Evolutionary conservation across 1,284 basidiomycete genomes (phyloP), one percentile per base, ranked within the genome.

Genomic region (Tilletia walkeri): DNA sequence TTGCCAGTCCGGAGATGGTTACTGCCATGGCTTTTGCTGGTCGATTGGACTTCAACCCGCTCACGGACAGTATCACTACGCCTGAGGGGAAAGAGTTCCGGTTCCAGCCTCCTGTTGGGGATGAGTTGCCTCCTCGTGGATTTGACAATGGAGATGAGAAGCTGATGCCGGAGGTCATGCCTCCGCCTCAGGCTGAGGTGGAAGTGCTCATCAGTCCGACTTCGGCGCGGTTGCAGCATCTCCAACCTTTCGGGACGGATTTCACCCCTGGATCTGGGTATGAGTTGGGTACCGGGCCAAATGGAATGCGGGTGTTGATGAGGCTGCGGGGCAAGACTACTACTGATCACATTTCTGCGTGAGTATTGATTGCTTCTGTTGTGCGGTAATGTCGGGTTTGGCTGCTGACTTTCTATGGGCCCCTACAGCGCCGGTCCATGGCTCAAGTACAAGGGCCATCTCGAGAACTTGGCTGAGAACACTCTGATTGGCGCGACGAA

Each of bases 321-420:
- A 87, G 94, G 36, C 92, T 99, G 18, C 87, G 92, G 76, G 96
- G 96, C 65, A 99, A 99, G 86, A 99, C 95, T 85, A 99, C 95
- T 18, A 99, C 96, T 38, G 96, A 99, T 72, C 80, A 82, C 78
- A 83, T 83, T 68, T 76, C 73, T 30, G 81, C 81, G 34, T 53
- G 20, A 53, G 50, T 53, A 16, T 18, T 18, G 50, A 53, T 12
- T 53, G 24, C 12, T n/a, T n/a, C n/a, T n/a, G 10, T 48, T 48
- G 47, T 48, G 47, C n/a, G 10, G 47, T 48, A 48, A 10, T 48
- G 47, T 12, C 47, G 47, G n/a, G 47, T 2, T 30, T 30, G 41
- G 14, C 14, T 45, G 14, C 41, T 45, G 41, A 45, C 41, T 1
- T 14, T 45, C 41, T 45, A 9, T 45, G 41, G 14, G 41, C 41